Evolutionary conservation across 192 early-diverging fungal species (phyloP), one percentile per base, ranked within the genome.

Genomic region (Phlyctochytrium bullatum): DNA sequence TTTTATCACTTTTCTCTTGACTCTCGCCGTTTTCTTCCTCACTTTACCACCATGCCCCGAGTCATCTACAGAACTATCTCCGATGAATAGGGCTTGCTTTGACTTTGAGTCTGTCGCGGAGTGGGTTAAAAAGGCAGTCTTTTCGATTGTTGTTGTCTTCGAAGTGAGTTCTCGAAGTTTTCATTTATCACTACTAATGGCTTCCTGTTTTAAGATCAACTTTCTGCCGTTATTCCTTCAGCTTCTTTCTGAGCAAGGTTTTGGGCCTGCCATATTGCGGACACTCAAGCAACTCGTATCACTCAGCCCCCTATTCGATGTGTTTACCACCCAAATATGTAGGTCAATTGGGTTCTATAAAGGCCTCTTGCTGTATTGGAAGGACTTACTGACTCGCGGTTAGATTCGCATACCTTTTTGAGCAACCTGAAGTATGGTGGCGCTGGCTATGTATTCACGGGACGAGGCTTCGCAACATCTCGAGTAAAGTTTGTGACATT

Each of bases 381-480:
- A 47, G 40, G 40, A 6, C 20, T 14, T 14, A 14, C 40, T 47
- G 10, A 23, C 25, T 35, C 4, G n/a, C n/a, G n/a, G 4, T 88
- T 92, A 58, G 92, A 92, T 69, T 83, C 88, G 62, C 88, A 91
- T 77, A 88, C 89, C 62, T 84, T 93, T 52, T 76, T 92, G 72
- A 86, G 88, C 65, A 91, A 92, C 64, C 66, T 93, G 74, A 84
- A 80, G 0, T 92, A 86, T 67, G 91, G 91, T 59, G 88, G 90
- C 23, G 92, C 92, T 12, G 84, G 86, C n/a, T 93, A 92, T 66
- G 90, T 92, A 62, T 90, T 87, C 36, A 91, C 91, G 10, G 92
- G 92, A 0, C 89, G 92, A 75, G 90, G 91, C 30, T 92, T 93
- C 73, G 88, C 92, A 0, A 93, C 92, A 1, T 82, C 92, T 24